Base-by-base conservation (phyloP, 495 filamentous ascomycete genomes). In the Clohesyomyces aquaticus region DNA sequence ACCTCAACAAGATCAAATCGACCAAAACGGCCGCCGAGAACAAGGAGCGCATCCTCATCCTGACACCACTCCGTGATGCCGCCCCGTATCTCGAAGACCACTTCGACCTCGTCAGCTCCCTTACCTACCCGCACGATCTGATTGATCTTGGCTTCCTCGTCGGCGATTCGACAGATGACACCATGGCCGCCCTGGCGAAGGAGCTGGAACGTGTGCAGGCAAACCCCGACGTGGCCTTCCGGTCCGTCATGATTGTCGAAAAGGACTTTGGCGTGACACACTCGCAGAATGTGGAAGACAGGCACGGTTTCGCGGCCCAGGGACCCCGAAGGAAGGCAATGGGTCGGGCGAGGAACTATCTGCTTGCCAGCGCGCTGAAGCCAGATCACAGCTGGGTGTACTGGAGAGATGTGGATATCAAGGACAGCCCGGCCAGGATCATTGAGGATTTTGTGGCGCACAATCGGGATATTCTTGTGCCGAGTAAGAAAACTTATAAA, bases 371-470 rank as follows among this genome's bases (percentile, higher is more conserved):
- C 0, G 87, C 94, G 23, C 74, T 98, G 66, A 95, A 93, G 79
- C 82, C 91, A 1, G 90, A 97, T 58, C 94, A 98, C 74, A 93
- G 90, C 8, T 98, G 94, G 94, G 95, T 98, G 23, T 98, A 97
- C 75, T 98, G 94, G 94, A 86, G 95, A 58, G 94, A 98, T 73
- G 91, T 96, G 27, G 94, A 98, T 77, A 97, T 98, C 69, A 82
- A 87, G 25, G 94, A 98, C 66, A 95, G 89, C 73, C 91, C 95
- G 4, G 79, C 80, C 38, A 87, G 83, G 63, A 96, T 98, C 57
- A 78, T 98, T 21, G 91, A 98, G 79, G 93, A 98, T 72, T 95
- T 98, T 71, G 89, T 94, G 57, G 89, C 91, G 43, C 94, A 98
- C 70, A 88, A 98, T 74, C 84, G 83, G 72, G 94, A 98, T 75